phyloP scores from a whole-genome alignment of 169 alveolate genomes.

The Eimeria nieschulzi region DNA sequence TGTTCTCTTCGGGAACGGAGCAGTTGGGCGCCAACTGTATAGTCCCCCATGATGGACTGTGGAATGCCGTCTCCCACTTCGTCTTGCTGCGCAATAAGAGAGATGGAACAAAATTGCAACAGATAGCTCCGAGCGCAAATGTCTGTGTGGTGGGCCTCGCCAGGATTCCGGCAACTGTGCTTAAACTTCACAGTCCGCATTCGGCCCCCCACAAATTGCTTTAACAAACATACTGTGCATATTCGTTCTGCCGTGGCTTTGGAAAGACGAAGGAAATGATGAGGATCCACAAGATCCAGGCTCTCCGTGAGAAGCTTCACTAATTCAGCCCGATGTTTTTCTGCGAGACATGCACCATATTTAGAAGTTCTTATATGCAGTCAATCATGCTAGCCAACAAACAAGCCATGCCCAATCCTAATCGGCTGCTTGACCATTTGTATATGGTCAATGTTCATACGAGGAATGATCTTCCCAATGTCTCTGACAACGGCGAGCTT shows the following conservation, averaged over 20 bases:
- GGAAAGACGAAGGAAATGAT: constrained; percentile 68
- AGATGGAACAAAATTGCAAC: neutral
- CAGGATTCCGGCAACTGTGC: neutral
- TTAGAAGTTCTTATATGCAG: no score
- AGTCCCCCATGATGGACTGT: constrained; percentile 68
- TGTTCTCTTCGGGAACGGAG: neutral
- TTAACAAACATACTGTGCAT: neutral
- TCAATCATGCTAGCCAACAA: neutral
- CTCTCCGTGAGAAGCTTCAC: constrained; percentile 21
- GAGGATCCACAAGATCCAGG: constrained; percentile 62
- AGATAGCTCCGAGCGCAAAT: neutral
- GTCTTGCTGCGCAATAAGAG: constrained; percentile 57
- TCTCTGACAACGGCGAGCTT: constrained; percentile 60
- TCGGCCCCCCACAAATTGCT: neutral
- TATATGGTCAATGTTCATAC: neutral
- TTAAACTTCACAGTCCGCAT: neutral
- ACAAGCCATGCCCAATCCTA: neutral
- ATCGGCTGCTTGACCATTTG: neutral
- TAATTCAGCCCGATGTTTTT: constrained; percentile 16
- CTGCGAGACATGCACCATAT: neutral
- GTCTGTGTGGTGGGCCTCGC: neutral
- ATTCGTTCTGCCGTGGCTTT: constrained; percentile 42
- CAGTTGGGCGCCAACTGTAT: constrained; percentile 67
- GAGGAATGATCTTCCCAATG: constrained; percentile 56
- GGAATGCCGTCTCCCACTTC: constrained; percentile 70